Evolutionary conservation across 2,329 filamentous ascomycete genomes (phyloP).

Genomic region (Rhynchosporium secalis): DNA sequence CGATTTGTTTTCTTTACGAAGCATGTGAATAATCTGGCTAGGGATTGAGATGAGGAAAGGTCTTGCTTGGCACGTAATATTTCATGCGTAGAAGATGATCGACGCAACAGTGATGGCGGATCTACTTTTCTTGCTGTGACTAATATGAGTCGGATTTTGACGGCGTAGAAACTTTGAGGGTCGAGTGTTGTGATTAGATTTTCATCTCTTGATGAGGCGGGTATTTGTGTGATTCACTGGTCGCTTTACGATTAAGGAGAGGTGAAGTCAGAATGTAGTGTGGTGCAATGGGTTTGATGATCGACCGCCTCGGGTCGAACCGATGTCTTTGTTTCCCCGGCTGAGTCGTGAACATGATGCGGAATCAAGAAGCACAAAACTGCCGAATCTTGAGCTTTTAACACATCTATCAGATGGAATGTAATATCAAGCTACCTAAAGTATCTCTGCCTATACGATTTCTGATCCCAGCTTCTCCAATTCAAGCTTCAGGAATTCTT

Average conservation of each 20-base stretch:
- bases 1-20: too few relatives aligned
- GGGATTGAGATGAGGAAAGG: too few relatives aligned
- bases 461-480: conserved; percentile 63
- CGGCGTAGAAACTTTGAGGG: too few relatives aligned
- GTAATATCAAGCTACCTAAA: background rate
- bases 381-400: background rate
- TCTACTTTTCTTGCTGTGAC: too few relatives aligned
- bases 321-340: background rate
- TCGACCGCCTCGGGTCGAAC: conserved; percentile 4
- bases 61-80: too few relatives aligned
- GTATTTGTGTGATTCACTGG: background rate
- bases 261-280: background rate
- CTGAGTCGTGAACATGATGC: background rate
- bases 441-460: conserved; percentile 21
- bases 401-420: background rate
- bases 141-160: too few relatives aligned
- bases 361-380: background rate
- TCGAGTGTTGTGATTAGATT: too few relatives aligned
- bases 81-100: too few relatives aligned
- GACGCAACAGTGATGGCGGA: too few relatives aligned
- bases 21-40: too few relatives aligned
- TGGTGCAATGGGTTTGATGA: background rate
- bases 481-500: conserved; percentile 65
- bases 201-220: too few relatives aligned
- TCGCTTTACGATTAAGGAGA: background rate